Base-by-base conservation (phyloP, 2,329 filamentous ascomycete genomes). In the Fusarium acutatum region DNA sequence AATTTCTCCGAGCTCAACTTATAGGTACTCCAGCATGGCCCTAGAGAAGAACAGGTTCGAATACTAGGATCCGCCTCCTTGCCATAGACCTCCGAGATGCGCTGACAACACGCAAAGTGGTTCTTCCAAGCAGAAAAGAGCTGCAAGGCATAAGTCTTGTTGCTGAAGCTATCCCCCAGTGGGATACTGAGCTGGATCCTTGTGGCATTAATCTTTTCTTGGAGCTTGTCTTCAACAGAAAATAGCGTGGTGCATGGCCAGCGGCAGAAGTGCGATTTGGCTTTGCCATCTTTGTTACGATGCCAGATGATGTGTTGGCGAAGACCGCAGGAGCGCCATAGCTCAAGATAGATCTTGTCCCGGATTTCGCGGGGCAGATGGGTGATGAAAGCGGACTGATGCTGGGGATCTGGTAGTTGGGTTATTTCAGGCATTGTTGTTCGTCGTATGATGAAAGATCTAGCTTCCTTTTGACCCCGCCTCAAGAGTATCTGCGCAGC, bases 261-360 rank as follows among this genome's bases (percentile, higher is more conserved):
- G 17, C 52, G 60, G 18, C 60, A 67, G 34, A 67, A 67, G 28
- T 64, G 64, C 22, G 60, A 58, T 24, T 43, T 64, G 18, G 26
- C 35, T 34, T 26, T 37, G 26, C 46, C 59, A 6, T 58, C 11
- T 8, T 58, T 20, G 13, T 52, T 9, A 20, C n/a, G 20, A 34
- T 67, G 64, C 52, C 60, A 67, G 40, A 67, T 28, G 26, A 67
- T 59, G 26, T 64, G 44, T 52, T 67, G 60, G 15, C 52, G 44
- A n/a, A 67, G 46, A 17, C 60, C 60, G n/a, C 44, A 64, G 14
- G 52, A 58, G 18, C 46, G 60, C 60, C 52, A 67, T 24, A 59
- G n/a, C 32, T 64, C 52, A 17, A 60, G 37, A 43, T 69, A 69
- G 5, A 61, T 2, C 3, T 20, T n/a, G 13, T 69, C 61, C 13